A percentile compares a stretch with the other conserved stretches of the same genome.
These are phyloP conservation scores for Phyllostachys edulis DNA, from an alignment of 176 grass and related monocot genomes.

Conservation along the genomic window DNA sequence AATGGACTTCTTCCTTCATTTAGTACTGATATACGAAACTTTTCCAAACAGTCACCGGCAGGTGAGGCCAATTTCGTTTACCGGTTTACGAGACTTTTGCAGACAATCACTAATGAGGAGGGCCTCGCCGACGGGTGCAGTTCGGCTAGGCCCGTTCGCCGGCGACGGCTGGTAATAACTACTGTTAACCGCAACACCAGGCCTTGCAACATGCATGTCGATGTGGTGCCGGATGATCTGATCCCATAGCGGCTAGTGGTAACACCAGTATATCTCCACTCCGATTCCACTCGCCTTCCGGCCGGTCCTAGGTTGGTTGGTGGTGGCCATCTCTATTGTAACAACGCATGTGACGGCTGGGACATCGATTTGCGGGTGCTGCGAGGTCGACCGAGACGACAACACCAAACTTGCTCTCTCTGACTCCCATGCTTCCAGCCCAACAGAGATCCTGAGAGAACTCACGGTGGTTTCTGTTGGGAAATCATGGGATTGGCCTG, in stretches of 20 bases:
- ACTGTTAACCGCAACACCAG: no score
- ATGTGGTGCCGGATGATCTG: not conserved
- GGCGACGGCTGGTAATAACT: no score
- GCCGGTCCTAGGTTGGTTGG: not conserved
- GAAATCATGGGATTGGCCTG: no score
- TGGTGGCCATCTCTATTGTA: not conserved
- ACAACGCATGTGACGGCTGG: constrained; percentile 29
- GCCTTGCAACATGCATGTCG: not conserved
- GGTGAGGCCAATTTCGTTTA: not conserved
- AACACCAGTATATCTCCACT: not conserved
- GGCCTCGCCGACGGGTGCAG: no score
- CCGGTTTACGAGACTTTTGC: not conserved
- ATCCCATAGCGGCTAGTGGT: not conserved
- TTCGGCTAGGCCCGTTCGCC: no score
- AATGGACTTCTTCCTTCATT: no score
- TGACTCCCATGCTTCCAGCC: not conserved
- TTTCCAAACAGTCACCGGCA: not conserved
- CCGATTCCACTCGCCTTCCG: constrained; percentile 5
- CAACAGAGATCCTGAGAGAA: not conserved
- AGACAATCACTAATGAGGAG: not conserved
- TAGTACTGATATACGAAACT: not conserved
- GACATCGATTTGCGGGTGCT: not conserved
- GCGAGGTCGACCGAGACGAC: constrained; percentile 14
- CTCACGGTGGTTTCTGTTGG: not conserved
- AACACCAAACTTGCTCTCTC: constrained; percentile 27